Conservation (phyloP, 176 grass and related monocot genomes). For the maize (Zea mays) region DNA sequence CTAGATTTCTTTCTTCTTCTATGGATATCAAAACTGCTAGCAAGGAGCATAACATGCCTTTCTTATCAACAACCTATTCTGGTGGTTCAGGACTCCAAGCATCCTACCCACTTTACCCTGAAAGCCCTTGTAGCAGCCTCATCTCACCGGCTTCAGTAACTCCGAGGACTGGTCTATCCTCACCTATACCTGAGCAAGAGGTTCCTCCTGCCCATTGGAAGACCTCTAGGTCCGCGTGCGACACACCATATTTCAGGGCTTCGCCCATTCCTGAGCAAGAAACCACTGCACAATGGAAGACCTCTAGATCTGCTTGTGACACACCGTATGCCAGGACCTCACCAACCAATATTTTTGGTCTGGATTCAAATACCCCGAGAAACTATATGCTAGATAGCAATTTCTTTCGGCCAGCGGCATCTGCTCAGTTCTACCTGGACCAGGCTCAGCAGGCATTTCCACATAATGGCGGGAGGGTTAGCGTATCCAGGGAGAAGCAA, state of each 20-base stretch:
- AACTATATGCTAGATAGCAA: slow-evolving; percentile 70
- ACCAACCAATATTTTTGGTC: slow-evolving; percentile 73
- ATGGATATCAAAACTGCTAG: slow-evolving; percentile 65
- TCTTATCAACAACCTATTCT: slow-evolving; percentile 60
- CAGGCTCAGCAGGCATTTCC: slow-evolving; percentile 86
- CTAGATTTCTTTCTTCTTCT: slow-evolving; percentile 72
- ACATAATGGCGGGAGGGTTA: slow-evolving; percentile 66
- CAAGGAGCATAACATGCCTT: slow-evolving; percentile 55
- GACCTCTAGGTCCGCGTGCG: slow-evolving; percentile 68
- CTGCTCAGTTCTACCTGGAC: slow-evolving; percentile 87
- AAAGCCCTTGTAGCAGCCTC: slow-evolving; percentile 80
- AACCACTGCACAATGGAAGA: slow-evolving; percentile 56
- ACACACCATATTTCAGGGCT: slow-evolving; percentile 73
- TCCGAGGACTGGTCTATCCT: slow-evolving; percentile 81
- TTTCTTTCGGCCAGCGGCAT: slow-evolving; percentile 72
- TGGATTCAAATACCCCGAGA: slow-evolving; percentile 62
- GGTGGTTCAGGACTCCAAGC: slow-evolving; percentile 60
- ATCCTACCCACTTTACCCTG: slow-evolving; percentile 77
- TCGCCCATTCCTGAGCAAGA: slow-evolving; percentile 66
- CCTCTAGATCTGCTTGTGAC: slow-evolving; percentile 73
- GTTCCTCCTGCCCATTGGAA: slow-evolving; percentile 61
- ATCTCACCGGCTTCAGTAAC: slow-evolving; percentile 88
- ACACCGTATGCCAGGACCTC: slow-evolving; percentile 71
- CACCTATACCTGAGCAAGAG: slow-evolving; percentile 75
- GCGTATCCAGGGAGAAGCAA: slow-evolving; percentile 94